Base-by-base conservation (phyloP, 768 basidiomycete genomes). In the Tephrocybe sp. region DNA sequence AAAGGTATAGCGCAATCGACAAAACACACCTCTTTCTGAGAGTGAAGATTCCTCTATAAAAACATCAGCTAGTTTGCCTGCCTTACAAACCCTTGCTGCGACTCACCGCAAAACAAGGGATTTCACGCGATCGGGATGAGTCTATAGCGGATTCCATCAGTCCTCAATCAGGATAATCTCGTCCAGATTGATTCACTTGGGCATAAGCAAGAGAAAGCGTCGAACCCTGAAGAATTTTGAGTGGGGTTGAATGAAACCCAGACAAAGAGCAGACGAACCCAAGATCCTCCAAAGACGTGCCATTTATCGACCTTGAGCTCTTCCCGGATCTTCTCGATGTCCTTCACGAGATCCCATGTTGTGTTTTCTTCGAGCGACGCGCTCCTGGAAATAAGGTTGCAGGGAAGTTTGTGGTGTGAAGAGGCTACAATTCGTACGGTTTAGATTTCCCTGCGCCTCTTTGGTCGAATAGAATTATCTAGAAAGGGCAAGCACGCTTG, bases 221-320 rank as follows among this genome's bases (percentile, higher is more conserved):
- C 4, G 91, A 93, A 2, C 95, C 94, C 89, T 83, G 35, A 4
- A 48, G 36, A 34, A 36, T 31, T 18, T 19, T 41, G n/a, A 11
- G 27, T 31, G 2, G 26, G 24, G 19, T 49, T 43, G 30, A 22
- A 42, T 21, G 19, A 12, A 35, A 41, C n/a, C 12, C 21, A 30
- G 19, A 30, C 4, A 40, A 42, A 34, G 18, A 24, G n/a, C 27
- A 42, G n/a, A 63, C 73, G 42, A 56, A 87, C 89, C 93, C 94
- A 96, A 41, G 87, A 91, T 8, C 94, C 94, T 24, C 95, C 95
- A 62, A 98, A 97, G 22, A 97, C 90, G 49, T 95, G 85, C 94
- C 93, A 97, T 61, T 83, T 90, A 16, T 90, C 84, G 48, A 98
- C 77, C 34, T 69, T 69, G 13, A 98, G 77, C 50, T 87, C 79